Evolutionary conservation across 768 basidiomycete species (phyloP).

Genomic region (Tephrocybe sp.): DNA sequence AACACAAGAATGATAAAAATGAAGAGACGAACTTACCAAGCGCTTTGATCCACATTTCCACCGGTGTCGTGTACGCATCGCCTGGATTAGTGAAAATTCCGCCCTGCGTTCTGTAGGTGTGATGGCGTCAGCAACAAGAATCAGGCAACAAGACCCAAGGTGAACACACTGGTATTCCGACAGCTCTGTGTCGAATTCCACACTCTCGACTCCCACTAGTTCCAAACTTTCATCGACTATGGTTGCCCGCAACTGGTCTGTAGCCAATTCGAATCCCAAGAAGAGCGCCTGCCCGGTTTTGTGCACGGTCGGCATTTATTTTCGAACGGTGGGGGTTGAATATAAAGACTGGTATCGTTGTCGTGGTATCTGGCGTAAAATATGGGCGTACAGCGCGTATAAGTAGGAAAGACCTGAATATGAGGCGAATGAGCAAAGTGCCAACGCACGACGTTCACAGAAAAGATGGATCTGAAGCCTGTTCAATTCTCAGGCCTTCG

Average conservation of each 20-base stretch:
- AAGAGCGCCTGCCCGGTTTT: constrained; percentile 57
- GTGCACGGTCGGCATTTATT: constrained; percentile 40
- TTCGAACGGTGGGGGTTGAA: constrained; percentile 18
- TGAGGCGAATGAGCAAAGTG: constrained; percentile 11
- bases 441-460: constrained; percentile 15
- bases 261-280: constrained; percentile 82
- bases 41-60: constrained; percentile 89
- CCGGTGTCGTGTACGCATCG: constrained; percentile 83
- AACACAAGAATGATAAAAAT: constrained; percentile 19
- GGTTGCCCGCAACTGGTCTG: constrained; percentile 80
- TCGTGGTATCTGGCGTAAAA: constrained; percentile 19
- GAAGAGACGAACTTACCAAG: constrained; percentile 55
- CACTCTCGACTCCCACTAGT: constrained; percentile 75
- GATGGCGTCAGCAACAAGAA: constrained; percentile 2
- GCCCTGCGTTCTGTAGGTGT: constrained; percentile 63
- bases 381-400: constrained; percentile 11
- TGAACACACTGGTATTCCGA: constrained; percentile 75
- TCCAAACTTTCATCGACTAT: constrained; percentile 83
- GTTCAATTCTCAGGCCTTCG: constrained; percentile 21
- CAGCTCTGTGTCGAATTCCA: constrained; percentile 81
- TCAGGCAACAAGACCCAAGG: neutral
- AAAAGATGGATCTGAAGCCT: constrained; percentile 15
- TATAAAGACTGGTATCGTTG: constrained; percentile 19
- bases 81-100: constrained; percentile 86
- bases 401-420: constrained; percentile 8